Percentiles rank a stretch among this genome's conserved stretches.
These are phyloP conservation scores for Alloascoidea africana DNA, from an alignment of 805 yeast species.

Conservation along the genomic window DNA sequence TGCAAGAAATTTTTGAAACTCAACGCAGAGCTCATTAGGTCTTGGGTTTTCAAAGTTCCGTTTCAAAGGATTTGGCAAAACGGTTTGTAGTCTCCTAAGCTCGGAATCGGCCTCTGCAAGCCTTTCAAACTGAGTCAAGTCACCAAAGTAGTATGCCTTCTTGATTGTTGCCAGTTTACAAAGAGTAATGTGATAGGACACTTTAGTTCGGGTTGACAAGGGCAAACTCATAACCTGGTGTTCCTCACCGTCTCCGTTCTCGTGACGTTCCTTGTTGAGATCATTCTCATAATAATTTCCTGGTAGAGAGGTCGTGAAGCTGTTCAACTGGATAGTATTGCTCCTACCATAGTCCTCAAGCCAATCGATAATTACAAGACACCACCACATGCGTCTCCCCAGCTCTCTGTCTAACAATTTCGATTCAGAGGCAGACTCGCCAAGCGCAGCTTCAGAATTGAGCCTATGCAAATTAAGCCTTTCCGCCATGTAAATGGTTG, in stretches of 20 bases:
- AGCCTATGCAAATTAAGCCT: slow-evolving; percentile 1
- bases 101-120: neutral
- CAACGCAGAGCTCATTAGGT: neutral
- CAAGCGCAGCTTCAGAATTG: neutral
- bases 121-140: neutral
- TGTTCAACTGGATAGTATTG: neutral
- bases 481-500: slow-evolving; percentile 1
- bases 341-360: neutral
- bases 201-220: neutral
- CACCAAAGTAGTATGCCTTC: slow-evolving; percentile 1
- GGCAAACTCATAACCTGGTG: neutral
- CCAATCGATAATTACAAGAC: slow-evolving; percentile 1
- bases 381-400: neutral
- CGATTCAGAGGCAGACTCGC: neutral
- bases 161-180: neutral
- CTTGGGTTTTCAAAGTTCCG: neutral
- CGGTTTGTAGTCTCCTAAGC: neutral
- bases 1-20: neutral
- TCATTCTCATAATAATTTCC: neutral
- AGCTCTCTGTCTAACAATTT: neutral
- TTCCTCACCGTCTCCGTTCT: neutral
- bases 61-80: neutral
- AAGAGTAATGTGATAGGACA: neutral
- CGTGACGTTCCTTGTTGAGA: neutral
- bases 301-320: neutral